phyloP scores from a whole-genome alignment of 1,139 yeast genomes.

The Taphrina flavorubra region DNA sequence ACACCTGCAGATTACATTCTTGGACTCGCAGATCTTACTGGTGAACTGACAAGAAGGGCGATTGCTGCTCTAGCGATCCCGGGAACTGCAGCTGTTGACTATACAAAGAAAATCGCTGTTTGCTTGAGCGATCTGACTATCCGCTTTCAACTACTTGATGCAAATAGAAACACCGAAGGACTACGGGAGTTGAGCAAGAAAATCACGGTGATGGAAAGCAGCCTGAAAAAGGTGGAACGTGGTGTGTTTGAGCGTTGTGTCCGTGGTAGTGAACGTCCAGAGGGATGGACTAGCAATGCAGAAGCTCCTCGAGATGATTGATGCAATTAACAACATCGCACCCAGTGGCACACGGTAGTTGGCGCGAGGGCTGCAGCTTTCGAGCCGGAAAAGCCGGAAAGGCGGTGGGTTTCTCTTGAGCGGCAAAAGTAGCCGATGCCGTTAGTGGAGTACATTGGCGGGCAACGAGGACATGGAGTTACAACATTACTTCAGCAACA shows the following conservation, averaged over 20 bases:
- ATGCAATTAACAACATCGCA: too few relatives aligned
- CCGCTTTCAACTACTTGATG: constrained; percentile 24
- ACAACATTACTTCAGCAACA: neutral
- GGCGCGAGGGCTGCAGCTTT: neutral
- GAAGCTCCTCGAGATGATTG: neutral
- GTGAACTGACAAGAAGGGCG: constrained; percentile 53
- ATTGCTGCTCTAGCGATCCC: constrained; percentile 44
- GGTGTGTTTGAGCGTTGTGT: constrained; percentile 37
- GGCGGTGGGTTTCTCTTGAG: neutral
- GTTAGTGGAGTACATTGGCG: neutral
- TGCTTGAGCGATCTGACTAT: constrained; percentile 21
- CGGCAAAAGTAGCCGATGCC: neutral
- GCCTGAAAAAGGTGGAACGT: constrained; percentile 38
- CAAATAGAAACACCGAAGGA: constrained; percentile 20
- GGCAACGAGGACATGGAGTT: neutral
- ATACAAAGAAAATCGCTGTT: constrained; percentile 21
- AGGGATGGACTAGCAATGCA: constrained; percentile 19
- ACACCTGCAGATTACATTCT: constrained; percentile 50
- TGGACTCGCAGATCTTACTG: constrained; percentile 55
- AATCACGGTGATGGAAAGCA: constrained; percentile 31
- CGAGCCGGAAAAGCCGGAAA: constrained; percentile 1
- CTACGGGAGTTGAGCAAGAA: constrained; percentile 36
- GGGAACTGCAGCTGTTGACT: constrained; percentile 13
- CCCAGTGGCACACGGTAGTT: too few relatives aligned
- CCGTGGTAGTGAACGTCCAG: constrained; percentile 41